phyloP scores from a whole-genome alignment of 2,329 filamentous ascomycete genomes.

The Colletotrichum sidae region DNA sequence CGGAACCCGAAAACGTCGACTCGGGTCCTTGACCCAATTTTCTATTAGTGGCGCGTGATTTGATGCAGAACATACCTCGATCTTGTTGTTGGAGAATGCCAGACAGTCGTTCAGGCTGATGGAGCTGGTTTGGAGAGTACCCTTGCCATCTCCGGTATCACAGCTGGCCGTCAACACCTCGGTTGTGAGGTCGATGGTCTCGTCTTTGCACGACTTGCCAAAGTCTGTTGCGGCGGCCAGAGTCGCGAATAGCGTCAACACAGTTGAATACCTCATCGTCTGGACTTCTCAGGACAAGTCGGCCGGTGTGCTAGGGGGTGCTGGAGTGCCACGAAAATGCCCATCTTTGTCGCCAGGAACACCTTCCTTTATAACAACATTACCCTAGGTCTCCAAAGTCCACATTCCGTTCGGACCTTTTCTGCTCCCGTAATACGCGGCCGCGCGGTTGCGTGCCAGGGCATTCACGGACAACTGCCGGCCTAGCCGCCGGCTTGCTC shows the following conservation, averaged over 20 bases:
- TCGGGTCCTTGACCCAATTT: background rate
- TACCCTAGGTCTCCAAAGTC: background rate
- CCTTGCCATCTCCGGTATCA: conserved; percentile 28
- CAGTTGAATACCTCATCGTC: background rate
- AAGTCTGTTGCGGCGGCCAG: conserved; percentile 21
- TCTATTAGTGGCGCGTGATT: background rate
- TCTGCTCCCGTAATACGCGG: conserved; percentile 2
- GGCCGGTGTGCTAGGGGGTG: background rate
- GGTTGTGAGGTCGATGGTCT: conserved; percentile 23
- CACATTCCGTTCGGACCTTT: background rate
- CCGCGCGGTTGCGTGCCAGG: background rate
- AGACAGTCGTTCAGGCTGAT: conserved; percentile 32
- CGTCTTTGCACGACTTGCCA: conserved; percentile 31
- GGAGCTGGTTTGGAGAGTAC: conserved; percentile 20
- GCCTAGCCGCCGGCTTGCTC: conserved; percentile 10
- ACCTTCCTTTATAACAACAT: conserved; percentile 7
- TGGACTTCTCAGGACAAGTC: no score
- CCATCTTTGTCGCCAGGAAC: background rate
- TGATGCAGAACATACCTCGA: conserved; percentile 13
- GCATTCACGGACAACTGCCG: conserved; percentile 5
- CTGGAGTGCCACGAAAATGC: background rate
- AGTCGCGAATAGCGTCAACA: conserved; percentile 1
- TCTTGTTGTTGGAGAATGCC: conserved; percentile 14
- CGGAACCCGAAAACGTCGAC: background rate
- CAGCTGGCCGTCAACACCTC: conserved; percentile 27